Base-by-base conservation (phyloP, 305 asterid genomes). In the Fraxinus latifolia region DNA sequence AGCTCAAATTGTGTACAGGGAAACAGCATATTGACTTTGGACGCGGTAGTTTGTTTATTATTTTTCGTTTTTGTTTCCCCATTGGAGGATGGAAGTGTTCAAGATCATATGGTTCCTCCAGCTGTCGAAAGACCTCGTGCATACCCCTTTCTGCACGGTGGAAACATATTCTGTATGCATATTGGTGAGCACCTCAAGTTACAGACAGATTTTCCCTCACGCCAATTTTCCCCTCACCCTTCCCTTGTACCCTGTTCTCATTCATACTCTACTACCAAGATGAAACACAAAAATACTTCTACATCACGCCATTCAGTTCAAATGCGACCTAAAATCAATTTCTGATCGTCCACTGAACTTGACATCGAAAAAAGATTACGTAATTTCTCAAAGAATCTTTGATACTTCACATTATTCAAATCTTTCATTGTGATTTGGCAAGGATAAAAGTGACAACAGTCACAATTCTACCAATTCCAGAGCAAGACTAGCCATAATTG, bases 151-250 rank as follows among this genome's bases (percentile, higher is more conserved):
- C 74, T 31, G 33, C 39, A 68, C 2, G 3, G 7, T 15, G 33
- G 33, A 27, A 55, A 55, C 33, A 47, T 32, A 53, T 82, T 50
- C 55, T 62, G 42, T 70, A 74, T 34, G 39, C 42, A 72, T 74
- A 76, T n/a, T 36, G 19, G 12, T 11, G 21, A 79, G 73, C 82
- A 80, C 60, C 70, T 80, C 37, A 60, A 33, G 39, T 74, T 11
- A 32, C 83, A 47, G 60, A 78, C 58, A 27, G 34, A 58, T 74
- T 77, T 70, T 32, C 62, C 70, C 32, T 47, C 75, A 37, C 6
- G 15, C 70, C 70, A 25, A 60, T 60, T 60, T 60, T 17, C 44
- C 81, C 25, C 74, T 29, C 74, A 11, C 34, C 74, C 37, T 29
- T 27, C 36, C 21, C 37, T 14, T 11, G 74, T 29, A 55, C 67